Evolutionary conservation across 2,329 filamentous ascomycete species (phyloP).

Genomic region (Hymenoscyphus scutula): DNA sequence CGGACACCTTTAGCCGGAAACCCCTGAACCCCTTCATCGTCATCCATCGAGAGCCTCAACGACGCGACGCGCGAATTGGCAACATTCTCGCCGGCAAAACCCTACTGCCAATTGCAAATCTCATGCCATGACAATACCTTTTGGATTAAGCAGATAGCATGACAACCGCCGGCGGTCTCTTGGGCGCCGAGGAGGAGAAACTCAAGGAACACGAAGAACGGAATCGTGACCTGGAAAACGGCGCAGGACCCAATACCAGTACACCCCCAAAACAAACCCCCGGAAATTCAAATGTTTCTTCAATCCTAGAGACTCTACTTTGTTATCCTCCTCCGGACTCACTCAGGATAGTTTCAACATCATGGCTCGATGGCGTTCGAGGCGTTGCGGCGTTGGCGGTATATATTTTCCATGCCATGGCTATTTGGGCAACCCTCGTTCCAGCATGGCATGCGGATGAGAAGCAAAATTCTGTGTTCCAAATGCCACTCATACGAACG

Average conservation of each 20-base stretch:
- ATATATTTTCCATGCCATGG: constrained; percentile 46
- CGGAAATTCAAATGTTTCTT: constrained; percentile 14
- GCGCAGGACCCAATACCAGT: neutral
- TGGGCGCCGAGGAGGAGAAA: constrained; percentile 3
- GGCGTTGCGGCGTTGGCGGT: constrained; percentile 46
- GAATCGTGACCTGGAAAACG: neutral
- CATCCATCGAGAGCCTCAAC: neutral
- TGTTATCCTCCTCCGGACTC: constrained; percentile 25
- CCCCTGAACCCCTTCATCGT: neutral
- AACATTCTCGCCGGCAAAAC: neutral
- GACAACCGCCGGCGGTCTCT: neutral
- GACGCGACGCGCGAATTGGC: neutral
- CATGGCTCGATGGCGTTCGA: constrained; percentile 48
- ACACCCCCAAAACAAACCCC: neutral
- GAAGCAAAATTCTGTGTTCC: constrained; percentile 38
- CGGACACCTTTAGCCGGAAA: neutral
- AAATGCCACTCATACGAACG: constrained; percentile 44
- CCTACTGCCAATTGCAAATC: neutral
- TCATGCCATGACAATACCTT: neutral
- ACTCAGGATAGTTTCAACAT: constrained; percentile 36
- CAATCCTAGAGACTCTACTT: constrained; percentile 13
- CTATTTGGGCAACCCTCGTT: constrained; percentile 29
- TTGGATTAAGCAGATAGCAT: neutral
- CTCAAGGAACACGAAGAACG: constrained; percentile 1
- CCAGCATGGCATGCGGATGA: constrained; percentile 34